phyloP scores from a whole-genome alignment of 805 yeast species.

The Candida coquimbonensis region DNA sequence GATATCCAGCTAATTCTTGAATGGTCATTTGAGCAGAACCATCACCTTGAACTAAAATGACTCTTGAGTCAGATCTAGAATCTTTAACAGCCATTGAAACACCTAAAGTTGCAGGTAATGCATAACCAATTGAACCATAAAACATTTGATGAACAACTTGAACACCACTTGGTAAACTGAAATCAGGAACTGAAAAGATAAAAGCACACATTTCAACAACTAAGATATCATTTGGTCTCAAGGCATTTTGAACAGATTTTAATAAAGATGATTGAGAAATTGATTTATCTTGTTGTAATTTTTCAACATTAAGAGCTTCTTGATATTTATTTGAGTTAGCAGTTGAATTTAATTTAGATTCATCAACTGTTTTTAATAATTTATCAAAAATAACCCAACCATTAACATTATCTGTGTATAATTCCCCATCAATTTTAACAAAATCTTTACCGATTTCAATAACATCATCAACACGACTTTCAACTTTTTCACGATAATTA shows the following conservation, averaged over 20 bases:
- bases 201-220: constrained; percentile 64
- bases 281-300: constrained; percentile 8
- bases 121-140: constrained; percentile 63
- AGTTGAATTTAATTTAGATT: constrained; percentile 5
- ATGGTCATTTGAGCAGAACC: constrained; percentile 65
- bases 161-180: constrained; percentile 44
- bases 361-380: constrained; percentile 7
- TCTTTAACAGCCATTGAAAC: constrained; percentile 54
- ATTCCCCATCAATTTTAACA: constrained; percentile 13
- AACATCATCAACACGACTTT: constrained; percentile 13
- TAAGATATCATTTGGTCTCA: constrained; percentile 49
- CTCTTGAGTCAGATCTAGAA: constrained; percentile 27
- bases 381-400: constrained; percentile 16
- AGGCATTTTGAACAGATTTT: constrained; percentile 44
- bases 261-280: constrained; percentile 41
- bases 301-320: neutral
- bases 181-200: constrained; percentile 52
- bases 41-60: constrained; percentile 57
- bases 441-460: constrained; percentile 22
- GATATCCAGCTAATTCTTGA: constrained; percentile 56
- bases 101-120: constrained; percentile 59
- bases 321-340: neutral
- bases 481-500: constrained; percentile 11
- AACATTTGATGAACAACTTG: constrained; percentile 53
- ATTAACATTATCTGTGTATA: constrained; percentile 9